Conservation (phyloP, 2,329 filamentous ascomycete genomes). For the Cladophialophora chaetospira region DNA sequence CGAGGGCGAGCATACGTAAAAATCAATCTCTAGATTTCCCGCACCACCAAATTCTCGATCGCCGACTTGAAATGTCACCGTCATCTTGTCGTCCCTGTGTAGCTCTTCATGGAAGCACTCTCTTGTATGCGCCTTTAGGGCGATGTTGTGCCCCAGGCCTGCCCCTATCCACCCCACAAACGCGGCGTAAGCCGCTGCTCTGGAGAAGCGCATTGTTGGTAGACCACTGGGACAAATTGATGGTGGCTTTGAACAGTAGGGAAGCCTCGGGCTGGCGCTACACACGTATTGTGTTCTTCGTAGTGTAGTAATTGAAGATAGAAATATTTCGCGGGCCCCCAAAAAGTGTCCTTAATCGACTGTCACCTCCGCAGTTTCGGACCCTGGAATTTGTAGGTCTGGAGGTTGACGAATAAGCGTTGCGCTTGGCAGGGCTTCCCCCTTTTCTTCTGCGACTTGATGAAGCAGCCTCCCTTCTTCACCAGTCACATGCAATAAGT, state of each 20-base stretch:
- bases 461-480: background rate
- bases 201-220: constrained; percentile 50
- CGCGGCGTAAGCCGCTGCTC: constrained; percentile 49
- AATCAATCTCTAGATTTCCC: constrained; percentile 94
- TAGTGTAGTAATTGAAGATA: too few species aligned
- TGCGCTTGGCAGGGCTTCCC: constrained; percentile 8
- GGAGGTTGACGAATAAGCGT: background rate
- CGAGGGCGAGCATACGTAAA: constrained; percentile 72
- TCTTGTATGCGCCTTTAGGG: constrained; percentile 85
- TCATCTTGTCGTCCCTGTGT: constrained; percentile 96
- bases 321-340: background rate
- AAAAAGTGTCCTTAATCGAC: constrained; percentile 10
- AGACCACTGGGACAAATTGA: too few species aligned
- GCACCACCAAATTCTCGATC: constrained; percentile 94
- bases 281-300: too few species aligned
- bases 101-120: constrained; percentile 97
- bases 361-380: constrained; percentile 12
- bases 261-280: too few species aligned
- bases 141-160: constrained; percentile 86
- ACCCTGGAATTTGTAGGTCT: background rate
- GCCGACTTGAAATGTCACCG: constrained; percentile 96
- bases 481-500: background rate
- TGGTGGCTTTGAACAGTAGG: too few species aligned
- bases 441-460: background rate
- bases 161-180: constrained; percentile 61